Conservation (phyloP, 768 basidiomycete species). For the Ephemerocybe angulata region DNA sequence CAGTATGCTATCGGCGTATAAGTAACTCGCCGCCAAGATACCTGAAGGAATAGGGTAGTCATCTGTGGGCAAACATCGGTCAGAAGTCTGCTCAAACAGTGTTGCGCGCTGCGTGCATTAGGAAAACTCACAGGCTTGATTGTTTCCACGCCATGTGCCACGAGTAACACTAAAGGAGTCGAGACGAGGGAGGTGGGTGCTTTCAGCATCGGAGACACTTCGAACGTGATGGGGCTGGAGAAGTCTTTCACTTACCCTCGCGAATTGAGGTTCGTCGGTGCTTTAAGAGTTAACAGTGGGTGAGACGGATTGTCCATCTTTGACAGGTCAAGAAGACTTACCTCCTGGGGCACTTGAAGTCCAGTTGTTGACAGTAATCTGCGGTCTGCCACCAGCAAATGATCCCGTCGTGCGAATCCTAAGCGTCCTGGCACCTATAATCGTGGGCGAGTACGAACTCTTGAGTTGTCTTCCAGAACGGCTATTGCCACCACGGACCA, state of each 20-base stretch:
- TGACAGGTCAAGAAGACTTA: slow-evolving; percentile 10
- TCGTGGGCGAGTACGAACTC: not conserved
- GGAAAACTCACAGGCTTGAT: slow-evolving; percentile 36
- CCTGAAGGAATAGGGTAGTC: slow-evolving; percentile 42
- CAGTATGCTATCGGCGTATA: not conserved
- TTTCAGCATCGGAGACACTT: not conserved
- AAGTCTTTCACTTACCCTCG: slow-evolving; percentile 40
- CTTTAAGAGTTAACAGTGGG: slow-evolving; percentile 18
- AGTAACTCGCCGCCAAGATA: not conserved
- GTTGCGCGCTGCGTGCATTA: not conserved
- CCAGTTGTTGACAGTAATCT: slow-evolving; percentile 42
- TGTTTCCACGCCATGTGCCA: slow-evolving; percentile 48
- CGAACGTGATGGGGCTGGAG: not conserved
- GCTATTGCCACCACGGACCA: too few relatives aligned
- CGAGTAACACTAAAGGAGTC: slow-evolving; percentile 37
- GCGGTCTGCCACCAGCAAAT: slow-evolving; percentile 46
- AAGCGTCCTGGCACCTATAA: slow-evolving; percentile 40
- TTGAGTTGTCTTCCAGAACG: too few relatives aligned
- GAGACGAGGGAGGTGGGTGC: not conserved
- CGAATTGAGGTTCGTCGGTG: slow-evolving; percentile 38
- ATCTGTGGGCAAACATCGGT: slow-evolving; percentile 19
- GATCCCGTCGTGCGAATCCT: slow-evolving; percentile 43
- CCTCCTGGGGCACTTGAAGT: slow-evolving; percentile 38
- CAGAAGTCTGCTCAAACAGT: not conserved
- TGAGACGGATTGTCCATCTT: not conserved